phyloP scores from a whole-genome alignment of 2,329 filamentous ascomycete species.

The Xylaria sp. region DNA sequence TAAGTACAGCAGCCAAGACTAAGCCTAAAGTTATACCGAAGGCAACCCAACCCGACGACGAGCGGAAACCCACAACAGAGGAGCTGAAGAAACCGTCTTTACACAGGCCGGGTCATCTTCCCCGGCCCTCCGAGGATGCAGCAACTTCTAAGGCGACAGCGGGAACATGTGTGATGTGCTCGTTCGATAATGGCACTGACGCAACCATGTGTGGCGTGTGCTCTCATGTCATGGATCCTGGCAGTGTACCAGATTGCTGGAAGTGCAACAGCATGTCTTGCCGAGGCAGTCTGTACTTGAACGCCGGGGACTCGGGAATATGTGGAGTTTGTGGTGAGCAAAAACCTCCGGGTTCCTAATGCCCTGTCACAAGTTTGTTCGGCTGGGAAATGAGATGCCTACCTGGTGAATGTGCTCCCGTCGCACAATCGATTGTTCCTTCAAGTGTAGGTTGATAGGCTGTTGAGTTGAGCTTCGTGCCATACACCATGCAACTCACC shows the following conservation, averaged over 20 bases:
- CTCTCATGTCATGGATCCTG: slow-evolving; percentile 66
- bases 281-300: slow-evolving; percentile 61
- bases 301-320: slow-evolving; percentile 68
- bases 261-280: slow-evolving; percentile 61
- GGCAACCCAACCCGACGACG: not conserved
- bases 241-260: slow-evolving; percentile 63
- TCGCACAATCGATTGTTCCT: too few species aligned
- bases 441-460: too few species aligned
- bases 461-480: not conserved
- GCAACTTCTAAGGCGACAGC: not conserved
- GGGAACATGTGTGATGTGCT: slow-evolving; percentile 64
- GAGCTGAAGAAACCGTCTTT: slow-evolving; percentile 3
- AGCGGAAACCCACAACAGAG: slow-evolving; percentile 2
- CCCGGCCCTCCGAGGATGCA: slow-evolving; percentile 7
- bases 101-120: slow-evolving; percentile 5
- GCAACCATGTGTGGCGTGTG: slow-evolving; percentile 69
- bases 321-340: slow-evolving; percentile 70
- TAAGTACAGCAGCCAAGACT: slow-evolving; percentile 7
- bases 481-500: slow-evolving; percentile 1
- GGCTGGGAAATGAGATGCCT: too few species aligned
- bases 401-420: not conserved
- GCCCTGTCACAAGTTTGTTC: not conserved
- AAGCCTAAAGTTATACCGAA: slow-evolving; percentile 19
- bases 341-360: slow-evolving; percentile 27
- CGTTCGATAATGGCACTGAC: slow-evolving; percentile 59